Conservation (phyloP, 2,329 filamentous ascomycete species). For the Ceratocystis harringtonii region DNA sequence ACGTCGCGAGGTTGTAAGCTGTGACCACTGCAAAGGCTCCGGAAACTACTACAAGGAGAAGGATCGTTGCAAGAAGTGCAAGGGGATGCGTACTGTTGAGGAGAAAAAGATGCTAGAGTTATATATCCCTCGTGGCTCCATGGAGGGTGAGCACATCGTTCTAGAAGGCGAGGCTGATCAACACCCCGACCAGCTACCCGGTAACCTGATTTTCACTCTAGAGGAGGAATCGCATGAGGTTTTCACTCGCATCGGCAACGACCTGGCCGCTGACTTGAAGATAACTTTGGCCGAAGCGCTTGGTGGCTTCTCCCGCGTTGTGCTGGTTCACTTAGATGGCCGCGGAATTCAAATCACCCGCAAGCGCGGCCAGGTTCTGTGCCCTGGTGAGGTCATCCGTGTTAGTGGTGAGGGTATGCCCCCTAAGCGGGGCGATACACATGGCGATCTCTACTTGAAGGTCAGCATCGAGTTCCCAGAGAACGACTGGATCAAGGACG, state of each 20-base stretch:
- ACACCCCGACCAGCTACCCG: slow-evolving; percentile 71
- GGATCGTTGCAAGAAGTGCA: slow-evolving; percentile 98
- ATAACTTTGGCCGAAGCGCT: slow-evolving; percentile 74
- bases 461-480: slow-evolving; percentile 82
- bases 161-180: slow-evolving; percentile 92
- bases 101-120: slow-evolving; percentile 92
- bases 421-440: slow-evolving; percentile 64
- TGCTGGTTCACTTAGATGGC: slow-evolving; percentile 84
- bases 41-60: slow-evolving; percentile 86
- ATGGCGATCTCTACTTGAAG: slow-evolving; percentile 74
- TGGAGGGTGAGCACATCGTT: slow-evolving; percentile 77
- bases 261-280: slow-evolving; percentile 67
- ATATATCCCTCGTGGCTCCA: slow-evolving; percentile 79
- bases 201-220: slow-evolving; percentile 83
- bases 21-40: slow-evolving; percentile 70
- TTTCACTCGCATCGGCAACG: slow-evolving; percentile 71
- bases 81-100: slow-evolving; percentile 72
- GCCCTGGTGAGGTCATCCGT: slow-evolving; percentile 73
- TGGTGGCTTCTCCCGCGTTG: slow-evolving; percentile 76
- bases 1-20: slow-evolving; percentile 63
- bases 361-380: slow-evolving; percentile 65
- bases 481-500: slow-evolving; percentile 63
- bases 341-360: slow-evolving; percentile 73
- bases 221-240: slow-evolving; percentile 65
- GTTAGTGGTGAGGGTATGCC: slow-evolving; percentile 90